Conservation (phyloP, 768 basidiomycete genomes). For the Agaricus subrufescens region DNA sequence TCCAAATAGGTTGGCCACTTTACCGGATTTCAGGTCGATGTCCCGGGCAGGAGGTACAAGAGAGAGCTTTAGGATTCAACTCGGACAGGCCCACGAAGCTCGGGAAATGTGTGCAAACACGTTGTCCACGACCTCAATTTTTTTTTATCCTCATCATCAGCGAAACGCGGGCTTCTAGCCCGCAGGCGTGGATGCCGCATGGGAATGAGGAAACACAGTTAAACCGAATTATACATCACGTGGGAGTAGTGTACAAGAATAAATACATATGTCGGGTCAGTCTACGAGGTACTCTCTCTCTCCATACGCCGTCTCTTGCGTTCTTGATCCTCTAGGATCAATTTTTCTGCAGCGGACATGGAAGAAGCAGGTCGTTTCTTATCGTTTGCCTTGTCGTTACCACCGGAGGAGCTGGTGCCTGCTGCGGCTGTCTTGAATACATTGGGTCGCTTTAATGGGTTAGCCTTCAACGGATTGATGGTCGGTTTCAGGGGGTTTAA, state of each 20-base stretch:
- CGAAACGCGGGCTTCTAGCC: too few relatives aligned
- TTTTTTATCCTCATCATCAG: too few relatives aligned
- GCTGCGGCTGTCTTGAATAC: conserved; percentile 56
- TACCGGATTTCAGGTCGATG: neutral
- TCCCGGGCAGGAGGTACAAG: neutral
- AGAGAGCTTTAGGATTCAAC: neutral
- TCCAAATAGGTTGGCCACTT: neutral
- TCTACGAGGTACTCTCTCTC: conserved; percentile 29
- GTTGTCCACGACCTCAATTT: too few relatives aligned
- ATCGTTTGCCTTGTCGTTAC: conserved; percentile 35
- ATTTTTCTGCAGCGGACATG: conserved; percentile 78
- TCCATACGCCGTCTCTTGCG: conserved; percentile 81
- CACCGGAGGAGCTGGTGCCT: conserved; percentile 25
- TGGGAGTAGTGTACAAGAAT: conserved; percentile 3
- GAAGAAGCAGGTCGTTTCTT: conserved; percentile 55
- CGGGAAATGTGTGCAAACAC: too few relatives aligned
- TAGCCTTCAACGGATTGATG: conserved; percentile 59
- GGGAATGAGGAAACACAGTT: neutral
- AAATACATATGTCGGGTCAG: conserved; percentile 10
- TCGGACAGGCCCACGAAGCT: too few relatives aligned
- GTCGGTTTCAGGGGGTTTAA: conserved; percentile 57
- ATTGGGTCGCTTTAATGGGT: conserved; percentile 71
- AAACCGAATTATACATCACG: neutral
- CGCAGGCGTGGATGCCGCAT: neutral
- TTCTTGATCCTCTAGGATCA: conserved; percentile 90